Evolutionary conservation across 768 basidiomycete genomes (phyloP), one percentile per base, ranked within the genome.

Genomic region (Trametes coccinea): DNA sequence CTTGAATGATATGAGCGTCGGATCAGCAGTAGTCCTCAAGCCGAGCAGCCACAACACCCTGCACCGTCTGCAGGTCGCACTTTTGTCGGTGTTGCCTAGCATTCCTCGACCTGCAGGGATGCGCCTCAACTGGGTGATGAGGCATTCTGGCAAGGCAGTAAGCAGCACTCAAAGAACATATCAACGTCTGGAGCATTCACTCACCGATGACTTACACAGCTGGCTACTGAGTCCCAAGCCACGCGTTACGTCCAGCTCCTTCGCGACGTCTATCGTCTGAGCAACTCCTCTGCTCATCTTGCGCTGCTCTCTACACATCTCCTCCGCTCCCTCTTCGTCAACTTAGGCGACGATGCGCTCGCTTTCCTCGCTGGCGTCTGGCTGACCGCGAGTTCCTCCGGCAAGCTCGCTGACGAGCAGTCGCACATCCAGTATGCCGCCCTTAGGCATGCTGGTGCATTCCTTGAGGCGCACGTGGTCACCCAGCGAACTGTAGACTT

Each of bases 331-430:
- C 74, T 95, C 3, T 93, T 98, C 69, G 74, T 81, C 34, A 84
- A 79, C 59, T 76, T 96, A 11, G 84, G 82, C 53, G 84, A 88
- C 33, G 88, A 88, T 56, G 80, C 89, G 0, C 76, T 98, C 11
- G 79, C 86, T 0, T 96, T 99, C 78, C 82, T 99, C 10, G 84
- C 89, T 0, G 88, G 90, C 0, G 69, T 90, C 29, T 92, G 90
- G 82, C 77, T 73, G 29, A 53, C 62, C 14, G 52, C 69, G 11
- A 39, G 46, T n/a, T 27, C 70, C 2, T 56, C 65, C 22, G 10
- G 30, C 17, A 30, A 39, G 22, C n/a, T 40, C 51, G 33, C 47
- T 16, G 59, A 62, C 6, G 63, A 47, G 14, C 16, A 51, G 33
- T 74, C 3, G 66, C 65, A 74, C 50, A 79, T 78, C 61, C 80